Evolutionary conservation across 441 rosid genomes (phyloP), one percentile per base, ranked within the genome.

Genomic region (Gossypium laxum): DNA sequence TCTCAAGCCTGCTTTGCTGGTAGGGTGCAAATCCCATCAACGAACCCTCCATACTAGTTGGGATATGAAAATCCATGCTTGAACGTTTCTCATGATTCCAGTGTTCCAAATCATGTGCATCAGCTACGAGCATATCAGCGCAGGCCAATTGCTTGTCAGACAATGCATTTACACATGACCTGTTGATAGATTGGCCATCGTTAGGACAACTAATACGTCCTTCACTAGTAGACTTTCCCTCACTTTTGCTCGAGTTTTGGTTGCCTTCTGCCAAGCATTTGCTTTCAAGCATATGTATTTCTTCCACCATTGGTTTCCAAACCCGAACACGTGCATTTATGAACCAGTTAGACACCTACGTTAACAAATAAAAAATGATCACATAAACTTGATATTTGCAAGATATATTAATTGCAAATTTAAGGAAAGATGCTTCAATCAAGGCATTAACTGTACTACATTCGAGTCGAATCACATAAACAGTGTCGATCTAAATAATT

Each of bases 271-370:
- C 79, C 67, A 71, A 41, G 66, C 81, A 81, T 75, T 85, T 80
- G 63, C 67, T 77, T 73, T 84, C 84, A 63, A 85, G 87, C 76
- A 55, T 67, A 74, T 85, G 81, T 10, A 82, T 79, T 73, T 85
- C 89, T 76, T 85, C 89, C 68, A 83, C 84, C 89, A 83, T 83
- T 15, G 89, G 89, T 74, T 80, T 85, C 89, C 89, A 85, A 26
- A 85, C 61, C 32, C 88, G 77, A 5, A 82, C 88, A 76, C 88
- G 78, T 6, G 88, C 88, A 61, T 85, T 85, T 18, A 85, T 85
- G 52, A 85, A 85, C 88, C 88, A 83, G 72, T 85, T 85, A 1
- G 89, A 83, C 12, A 85, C 89, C 87, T 85, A 64, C 21, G 4
- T 48, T 70, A 24, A 30, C 48, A 60, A 48, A 61, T 28, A 19